Percentiles rank a stretch among this genome's conserved stretches.
Evolutionary conservation across 176 grass and related monocot species (phyloP).

Genomic region (Urochloa ruziziensis): DNA sequence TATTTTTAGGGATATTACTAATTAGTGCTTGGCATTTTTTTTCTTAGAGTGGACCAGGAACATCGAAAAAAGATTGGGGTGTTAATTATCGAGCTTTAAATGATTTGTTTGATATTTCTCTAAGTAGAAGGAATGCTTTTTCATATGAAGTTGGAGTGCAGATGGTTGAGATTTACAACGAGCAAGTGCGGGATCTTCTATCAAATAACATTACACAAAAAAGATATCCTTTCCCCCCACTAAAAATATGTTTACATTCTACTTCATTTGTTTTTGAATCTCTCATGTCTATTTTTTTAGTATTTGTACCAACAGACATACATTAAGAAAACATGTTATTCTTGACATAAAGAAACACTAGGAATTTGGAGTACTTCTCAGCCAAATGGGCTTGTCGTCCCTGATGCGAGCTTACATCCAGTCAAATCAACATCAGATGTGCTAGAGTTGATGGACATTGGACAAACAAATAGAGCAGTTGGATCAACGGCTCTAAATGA

Average conservation of each 20-base stretch:
- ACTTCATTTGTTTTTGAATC: background rate
- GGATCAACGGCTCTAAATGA: slow-evolving; percentile 94
- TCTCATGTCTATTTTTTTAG: background rate
- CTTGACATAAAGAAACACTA: slow-evolving; percentile 70
- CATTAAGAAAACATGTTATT: slow-evolving; percentile 23
- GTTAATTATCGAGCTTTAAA: slow-evolving; percentile 98
- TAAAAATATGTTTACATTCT: slow-evolving; percentile 1
- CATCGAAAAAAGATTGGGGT: slow-evolving; percentile 95
- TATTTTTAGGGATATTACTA: slow-evolving; percentile 7
- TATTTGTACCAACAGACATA: background rate
- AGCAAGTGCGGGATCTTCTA: slow-evolving; percentile 97
- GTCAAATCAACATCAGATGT: slow-evolving; percentile 90
- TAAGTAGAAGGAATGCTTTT: slow-evolving; percentile 79
- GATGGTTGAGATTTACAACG: slow-evolving; percentile 99
- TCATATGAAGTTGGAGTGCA: slow-evolving; percentile 95
- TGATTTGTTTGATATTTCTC: slow-evolving; percentile 88
- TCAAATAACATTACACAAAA: slow-evolving; percentile 82
- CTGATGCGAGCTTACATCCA: slow-evolving; percentile 83
- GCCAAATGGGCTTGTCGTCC: slow-evolving; percentile 86
- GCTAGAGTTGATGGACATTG: slow-evolving; percentile 85
- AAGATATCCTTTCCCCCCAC: slow-evolving; percentile 80
- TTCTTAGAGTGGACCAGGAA: slow-evolving; percentile 77
- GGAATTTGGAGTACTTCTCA: slow-evolving; percentile 94
- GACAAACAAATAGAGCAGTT: slow-evolving; percentile 83
- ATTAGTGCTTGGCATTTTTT: slow-evolving; percentile 20